Base-by-base conservation (phyloP, 2,329 filamentous ascomycete genomes). In the Colletotrichum musicola region DNA sequence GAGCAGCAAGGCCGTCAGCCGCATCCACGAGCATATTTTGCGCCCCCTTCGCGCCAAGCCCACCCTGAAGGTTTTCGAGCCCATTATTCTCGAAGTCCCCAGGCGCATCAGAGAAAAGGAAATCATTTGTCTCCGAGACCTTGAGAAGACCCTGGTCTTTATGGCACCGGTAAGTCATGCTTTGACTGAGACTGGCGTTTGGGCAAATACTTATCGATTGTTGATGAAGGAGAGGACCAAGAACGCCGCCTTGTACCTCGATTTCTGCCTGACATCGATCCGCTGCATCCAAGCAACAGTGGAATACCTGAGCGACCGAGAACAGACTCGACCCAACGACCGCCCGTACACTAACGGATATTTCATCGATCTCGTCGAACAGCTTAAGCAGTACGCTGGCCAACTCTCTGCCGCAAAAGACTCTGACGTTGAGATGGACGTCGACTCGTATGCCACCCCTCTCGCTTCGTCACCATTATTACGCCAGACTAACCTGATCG, bases 341-440 rank as follows among this genome's bases (percentile, higher is more conserved):
- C 91, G 92, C 75, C 94, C 94, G 73, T 98, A 98, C 85, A 96
- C 92, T 86, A 94, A 93, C 87, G 93, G 93, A 78, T 98, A 98
- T 83, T 98, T 98, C 79, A 92, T 98, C 83, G 95, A 98, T 84
- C 90, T 98, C 70, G 91, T 97, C 79, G 93, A 97, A 79, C 95
- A 98, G 88, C 94, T 98, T 75, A 89, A 91, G 78, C 89, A 93
- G 78, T 97, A 97, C 88, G 95, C 94, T 70, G 89, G 90, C 75
- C 93, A 96, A 79, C 90, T 98, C 75, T 90, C 91, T 72, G 90
- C 90, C 73, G 89, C 90, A 72, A 91, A 93, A 76, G 88, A 92
- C 75, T 90, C 88, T 76, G 85, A 88, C 71, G 84, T 85, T 71
- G 84, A 85, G 64, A 86, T 88, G 85, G 86, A 89, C 76, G 79